phyloP scores from a whole-genome alignment of 306 rosid genomes.

The Erythrophleum fordii region DNA sequence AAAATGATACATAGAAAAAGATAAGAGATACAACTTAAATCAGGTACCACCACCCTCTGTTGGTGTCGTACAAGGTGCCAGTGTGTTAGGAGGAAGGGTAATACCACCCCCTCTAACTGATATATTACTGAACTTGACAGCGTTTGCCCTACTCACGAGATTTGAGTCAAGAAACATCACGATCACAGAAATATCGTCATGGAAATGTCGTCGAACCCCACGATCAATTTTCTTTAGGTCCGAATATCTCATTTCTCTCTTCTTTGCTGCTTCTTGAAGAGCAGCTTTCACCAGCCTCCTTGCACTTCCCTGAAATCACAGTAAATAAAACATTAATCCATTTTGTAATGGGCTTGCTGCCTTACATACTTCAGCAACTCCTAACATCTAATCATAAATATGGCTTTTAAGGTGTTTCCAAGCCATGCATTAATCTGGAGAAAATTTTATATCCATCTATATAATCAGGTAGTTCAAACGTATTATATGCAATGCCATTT shows the following conservation, averaged over 20 bases:
- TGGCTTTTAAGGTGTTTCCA: background rate
- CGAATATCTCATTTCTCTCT: conserved; percentile 99
- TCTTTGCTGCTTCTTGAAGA: conserved; percentile 81
- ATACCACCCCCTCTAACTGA: conserved; percentile 93
- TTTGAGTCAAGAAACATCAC: conserved; percentile 84
- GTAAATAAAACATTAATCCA: conserved; percentile 21
- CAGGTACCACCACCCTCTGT: conserved; percentile 63
- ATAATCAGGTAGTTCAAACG: background rate
- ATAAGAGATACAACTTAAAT: conserved; percentile 45
- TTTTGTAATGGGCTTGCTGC: background rate
- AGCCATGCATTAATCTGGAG: background rate
- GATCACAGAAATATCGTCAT: conserved; percentile 93
- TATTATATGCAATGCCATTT: background rate
- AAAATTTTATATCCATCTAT: background rate
- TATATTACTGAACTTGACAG: conserved; percentile 61
- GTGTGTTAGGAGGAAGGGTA: conserved; percentile 68
- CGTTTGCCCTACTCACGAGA: conserved; percentile 73
- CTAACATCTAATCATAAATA: background rate
- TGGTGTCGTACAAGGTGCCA: conserved; percentile 72
- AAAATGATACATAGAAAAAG: conserved; percentile 57
- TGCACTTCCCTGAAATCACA: conserved; percentile 90
- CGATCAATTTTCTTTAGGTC: conserved; percentile 95
- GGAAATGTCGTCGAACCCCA: conserved; percentile 98
- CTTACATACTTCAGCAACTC: background rate
- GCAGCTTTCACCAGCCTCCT: conserved; percentile 82